A percentile compares a stretch with the other conserved stretches of the same genome.
These are phyloP conservation scores for Periconia digitata DNA, from an alignment of 2,329 filamentous ascomycete species.

Conservation along the genomic window DNA sequence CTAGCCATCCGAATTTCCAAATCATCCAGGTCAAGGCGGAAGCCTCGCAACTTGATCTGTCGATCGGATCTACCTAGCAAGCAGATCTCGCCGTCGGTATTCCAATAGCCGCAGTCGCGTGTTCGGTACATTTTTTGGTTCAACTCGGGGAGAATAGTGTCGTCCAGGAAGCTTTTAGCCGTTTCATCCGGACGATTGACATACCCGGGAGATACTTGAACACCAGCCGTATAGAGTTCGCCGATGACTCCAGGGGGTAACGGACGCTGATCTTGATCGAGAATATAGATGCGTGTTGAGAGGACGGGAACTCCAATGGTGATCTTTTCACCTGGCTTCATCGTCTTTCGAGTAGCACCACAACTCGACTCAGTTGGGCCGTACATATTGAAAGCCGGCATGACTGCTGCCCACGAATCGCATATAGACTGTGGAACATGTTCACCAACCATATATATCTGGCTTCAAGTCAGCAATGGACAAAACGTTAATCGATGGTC, in stretches of 20 bases:
- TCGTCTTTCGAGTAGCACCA: slow-evolving; percentile 38
- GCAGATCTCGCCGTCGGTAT: slow-evolving; percentile 37
- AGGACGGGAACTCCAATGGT: slow-evolving; percentile 42
- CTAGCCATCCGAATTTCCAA: slow-evolving; percentile 33
- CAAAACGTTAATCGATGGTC: no score
- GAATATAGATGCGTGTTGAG: slow-evolving; percentile 45
- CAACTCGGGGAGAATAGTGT: slow-evolving; percentile 21
- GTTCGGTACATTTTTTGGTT: slow-evolving; percentile 44
- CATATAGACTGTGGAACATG: slow-evolving; percentile 35
- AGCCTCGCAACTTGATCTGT: slow-evolving; percentile 43
- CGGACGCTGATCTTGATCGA: slow-evolving; percentile 38
- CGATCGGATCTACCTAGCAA: slow-evolving; percentile 47
- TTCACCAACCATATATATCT: slow-evolving; percentile 45
- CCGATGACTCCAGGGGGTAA: slow-evolving; percentile 42
- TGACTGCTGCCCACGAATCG: slow-evolving; percentile 36
- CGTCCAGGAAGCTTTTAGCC: slow-evolving; percentile 33
- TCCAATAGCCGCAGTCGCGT: slow-evolving; percentile 47
- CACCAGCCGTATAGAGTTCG: slow-evolving; percentile 47
- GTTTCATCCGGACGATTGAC: slow-evolving; percentile 36
- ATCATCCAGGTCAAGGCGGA: slow-evolving; percentile 47
- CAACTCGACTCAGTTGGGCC: slow-evolving; percentile 48
- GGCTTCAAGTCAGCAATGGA: no score
- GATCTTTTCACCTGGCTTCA: slow-evolving; percentile 28
- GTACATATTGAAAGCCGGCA: slow-evolving; percentile 47
- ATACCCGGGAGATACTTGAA: slow-evolving; percentile 49